A percentile compares a stretch with the other conserved stretches of the same genome.
Evolutionary conservation across 148 eudicot genomes (phyloP).

Genomic region (Hydrangea macrophylla): DNA sequence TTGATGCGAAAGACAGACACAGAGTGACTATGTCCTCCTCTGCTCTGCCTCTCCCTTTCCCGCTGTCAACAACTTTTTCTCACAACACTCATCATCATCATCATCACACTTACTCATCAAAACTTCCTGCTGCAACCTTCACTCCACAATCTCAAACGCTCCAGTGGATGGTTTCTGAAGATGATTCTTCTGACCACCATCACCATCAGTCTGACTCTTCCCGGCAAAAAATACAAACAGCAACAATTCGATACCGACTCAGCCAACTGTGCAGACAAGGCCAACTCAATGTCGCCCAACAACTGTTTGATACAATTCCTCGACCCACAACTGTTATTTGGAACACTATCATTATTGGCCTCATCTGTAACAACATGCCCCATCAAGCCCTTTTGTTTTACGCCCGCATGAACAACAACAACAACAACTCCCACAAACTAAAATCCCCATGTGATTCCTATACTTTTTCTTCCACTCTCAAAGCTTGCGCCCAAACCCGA

Average conservation of each 20-base stretch:
- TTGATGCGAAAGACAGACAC: too few relatives aligned
- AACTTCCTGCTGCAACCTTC: too few relatives aligned
- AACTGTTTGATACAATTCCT: constrained; percentile 62
- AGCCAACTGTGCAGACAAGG: constrained; percentile 60
- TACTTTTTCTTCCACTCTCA: constrained; percentile 63
- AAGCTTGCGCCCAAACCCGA: constrained; percentile 63
- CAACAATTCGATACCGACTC: constrained; percentile 56
- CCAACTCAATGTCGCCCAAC: constrained; percentile 53
- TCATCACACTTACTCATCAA: too few relatives aligned
- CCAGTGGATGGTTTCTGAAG: too few relatives aligned
- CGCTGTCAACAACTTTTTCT: constrained; percentile 13
- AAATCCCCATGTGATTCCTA: constrained; percentile 49
- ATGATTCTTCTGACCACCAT: constrained; percentile 24
- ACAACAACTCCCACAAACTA: background rate
- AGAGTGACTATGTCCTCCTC: too few relatives aligned
- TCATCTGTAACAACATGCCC: constrained; percentile 57
- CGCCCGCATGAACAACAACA: constrained; percentile 41
- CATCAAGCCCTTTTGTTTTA: constrained; percentile 50
- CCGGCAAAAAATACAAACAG: too few relatives aligned
- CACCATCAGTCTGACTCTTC: too few relatives aligned
- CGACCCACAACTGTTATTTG: constrained; percentile 62
- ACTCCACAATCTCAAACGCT: too few relatives aligned
- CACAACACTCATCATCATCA: too few relatives aligned
- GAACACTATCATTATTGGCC: constrained; percentile 72
- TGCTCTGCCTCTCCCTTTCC: too few relatives aligned